Evolutionary conservation across 495 filamentous ascomycete genomes (phyloP).

Genomic region (Aspergillus conjunctus): DNA sequence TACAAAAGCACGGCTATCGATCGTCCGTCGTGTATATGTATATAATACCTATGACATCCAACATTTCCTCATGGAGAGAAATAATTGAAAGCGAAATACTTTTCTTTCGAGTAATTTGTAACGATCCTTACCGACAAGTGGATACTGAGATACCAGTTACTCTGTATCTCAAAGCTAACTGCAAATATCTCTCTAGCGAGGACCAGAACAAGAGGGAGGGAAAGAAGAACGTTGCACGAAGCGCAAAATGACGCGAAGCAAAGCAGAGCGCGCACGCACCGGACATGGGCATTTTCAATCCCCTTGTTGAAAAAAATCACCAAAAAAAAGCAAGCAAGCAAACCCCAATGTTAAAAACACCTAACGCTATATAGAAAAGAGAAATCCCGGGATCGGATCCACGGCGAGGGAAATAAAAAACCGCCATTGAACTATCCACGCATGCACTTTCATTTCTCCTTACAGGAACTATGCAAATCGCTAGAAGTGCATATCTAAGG

Average conservation of each 20-base stretch:
- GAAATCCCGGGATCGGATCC: not conserved
- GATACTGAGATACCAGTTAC: not conserved
- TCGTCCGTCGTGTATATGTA: constrained; percentile 29
- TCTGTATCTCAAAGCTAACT: not conserved
- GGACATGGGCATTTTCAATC: not conserved
- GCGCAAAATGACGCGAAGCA: not conserved
- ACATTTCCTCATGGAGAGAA: constrained; percentile 7
- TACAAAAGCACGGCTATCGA: constrained; percentile 22
- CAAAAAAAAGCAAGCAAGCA: too few species aligned
- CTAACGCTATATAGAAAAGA: not conserved
- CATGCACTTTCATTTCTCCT: too few species aligned
- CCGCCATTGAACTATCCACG: too few species aligned
- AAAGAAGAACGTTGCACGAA: not conserved
- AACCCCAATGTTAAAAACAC: too few species aligned
- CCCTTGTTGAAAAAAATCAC: not conserved
- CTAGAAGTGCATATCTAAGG: too few species aligned
- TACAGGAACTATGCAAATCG: too few species aligned
- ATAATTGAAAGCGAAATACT: not conserved
- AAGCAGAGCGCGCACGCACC: not conserved
- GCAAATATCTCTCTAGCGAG: not conserved
- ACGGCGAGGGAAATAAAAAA: too few species aligned
- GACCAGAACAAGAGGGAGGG: not conserved
- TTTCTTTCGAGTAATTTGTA: not conserved
- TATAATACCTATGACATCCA: constrained; percentile 26
- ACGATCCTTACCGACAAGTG: constrained; percentile 8